Evolutionary conservation across 2,329 filamentous ascomycete genomes (phyloP).

Genomic region (Aspergillus sp.): DNA sequence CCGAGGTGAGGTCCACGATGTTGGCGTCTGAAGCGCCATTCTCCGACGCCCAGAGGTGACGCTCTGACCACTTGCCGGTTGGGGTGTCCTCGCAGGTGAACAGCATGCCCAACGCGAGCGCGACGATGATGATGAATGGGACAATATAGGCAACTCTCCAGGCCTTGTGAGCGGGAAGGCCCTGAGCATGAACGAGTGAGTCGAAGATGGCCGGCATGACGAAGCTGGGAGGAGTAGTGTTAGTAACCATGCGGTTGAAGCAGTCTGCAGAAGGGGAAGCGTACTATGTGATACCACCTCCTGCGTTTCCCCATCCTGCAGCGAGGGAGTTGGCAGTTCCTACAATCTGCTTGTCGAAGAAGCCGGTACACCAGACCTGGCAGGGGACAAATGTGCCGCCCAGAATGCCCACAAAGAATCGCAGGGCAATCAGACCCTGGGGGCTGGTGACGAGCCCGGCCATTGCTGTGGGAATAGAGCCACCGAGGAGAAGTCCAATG

Average conservation of each 20-base stretch:
- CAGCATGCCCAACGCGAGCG: slow-evolving; percentile 66
- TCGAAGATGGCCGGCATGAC: slow-evolving; percentile 89
- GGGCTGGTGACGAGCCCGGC: slow-evolving; percentile 72
- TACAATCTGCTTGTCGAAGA: slow-evolving; percentile 90
- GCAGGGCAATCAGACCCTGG: slow-evolving; percentile 47
- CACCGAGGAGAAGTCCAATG: slow-evolving; percentile 71
- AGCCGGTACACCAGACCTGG: slow-evolving; percentile 89
- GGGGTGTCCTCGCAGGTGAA: slow-evolving; percentile 78
- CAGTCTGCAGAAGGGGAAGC: slow-evolving; percentile 2
- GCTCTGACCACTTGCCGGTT: slow-evolving; percentile 76
- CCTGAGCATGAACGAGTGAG: slow-evolving; percentile 61
- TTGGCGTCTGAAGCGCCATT: slow-evolving; percentile 21
- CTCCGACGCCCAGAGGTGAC: slow-evolving; percentile 58
- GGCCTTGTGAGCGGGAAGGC: slow-evolving; percentile 64
- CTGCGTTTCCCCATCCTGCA: slow-evolving; percentile 81
- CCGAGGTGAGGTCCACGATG: slow-evolving; percentile 30
- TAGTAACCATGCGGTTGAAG: slow-evolving; percentile 1
- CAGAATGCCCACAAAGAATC: slow-evolving; percentile 46
- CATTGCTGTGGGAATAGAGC: slow-evolving; percentile 77
- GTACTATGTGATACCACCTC: slow-evolving; percentile 81
- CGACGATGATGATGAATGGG: slow-evolving; percentile 72
- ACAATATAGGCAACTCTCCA: slow-evolving; percentile 86
- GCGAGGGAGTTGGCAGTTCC: slow-evolving; percentile 85
- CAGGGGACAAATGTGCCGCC: slow-evolving; percentile 55
- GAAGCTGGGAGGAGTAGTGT: slow-evolving; percentile 49